Evolutionary conservation across 2,329 filamentous ascomycete species (phyloP).

Genomic region (Thielaviopsis euricoi): DNA sequence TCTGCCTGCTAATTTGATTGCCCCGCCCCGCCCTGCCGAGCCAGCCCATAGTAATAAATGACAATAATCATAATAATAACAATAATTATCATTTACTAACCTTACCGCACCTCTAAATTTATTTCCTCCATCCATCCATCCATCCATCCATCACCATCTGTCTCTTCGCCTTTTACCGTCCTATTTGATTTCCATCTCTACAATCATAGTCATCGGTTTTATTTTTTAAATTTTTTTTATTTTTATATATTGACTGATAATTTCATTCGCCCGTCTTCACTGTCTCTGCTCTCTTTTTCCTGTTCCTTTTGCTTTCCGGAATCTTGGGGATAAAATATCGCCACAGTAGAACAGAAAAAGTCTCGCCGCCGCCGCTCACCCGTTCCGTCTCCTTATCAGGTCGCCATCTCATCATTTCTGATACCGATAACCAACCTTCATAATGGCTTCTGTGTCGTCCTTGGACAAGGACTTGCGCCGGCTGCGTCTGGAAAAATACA

Average conservation of each 20-base stretch:
- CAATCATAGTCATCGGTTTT: no score
- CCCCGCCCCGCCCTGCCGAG: neutral
- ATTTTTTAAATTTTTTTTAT: neutral
- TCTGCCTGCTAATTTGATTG: neutral
- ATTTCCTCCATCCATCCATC: no score
- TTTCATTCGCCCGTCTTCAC: neutral
- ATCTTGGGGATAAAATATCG: no score
- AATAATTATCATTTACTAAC: neutral
- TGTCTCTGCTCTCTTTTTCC: neutral
- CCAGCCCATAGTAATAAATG: neutral
- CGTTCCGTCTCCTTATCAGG: neutral
- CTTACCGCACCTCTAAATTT: no score
- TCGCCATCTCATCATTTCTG: no score
- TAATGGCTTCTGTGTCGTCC: constrained; percentile 85
- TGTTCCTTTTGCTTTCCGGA: no score
- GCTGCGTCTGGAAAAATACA: constrained; percentile 84
- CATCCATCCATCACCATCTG: no score
- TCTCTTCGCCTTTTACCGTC: no score
- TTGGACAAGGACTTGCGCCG: constrained; percentile 91
- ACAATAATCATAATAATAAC: neutral
- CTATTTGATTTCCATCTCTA: no score
- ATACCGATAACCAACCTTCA: constrained; percentile 1
- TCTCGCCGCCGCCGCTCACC: neutral
- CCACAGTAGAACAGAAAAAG: neutral
- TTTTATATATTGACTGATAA: neutral